Evolutionary conservation across 2,329 filamentous ascomycete species (phyloP), one percentile per base, ranked within the genome.

Genomic region (Periconia digitata): DNA sequence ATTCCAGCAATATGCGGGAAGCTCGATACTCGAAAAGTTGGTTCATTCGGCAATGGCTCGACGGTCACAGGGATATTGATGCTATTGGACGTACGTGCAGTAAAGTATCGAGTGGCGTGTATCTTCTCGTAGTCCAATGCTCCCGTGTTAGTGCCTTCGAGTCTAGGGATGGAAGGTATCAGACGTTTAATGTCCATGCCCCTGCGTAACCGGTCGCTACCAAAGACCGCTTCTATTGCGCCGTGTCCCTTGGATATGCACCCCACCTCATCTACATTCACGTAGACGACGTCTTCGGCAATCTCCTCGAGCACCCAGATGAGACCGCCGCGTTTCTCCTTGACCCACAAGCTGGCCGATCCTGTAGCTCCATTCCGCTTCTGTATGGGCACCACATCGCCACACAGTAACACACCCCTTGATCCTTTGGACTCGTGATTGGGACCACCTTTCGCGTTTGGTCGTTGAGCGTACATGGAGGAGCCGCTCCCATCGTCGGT

Each of bases 291-390:
- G 67, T 99, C 92, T 72, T 99, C 94, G 46, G 92, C 90, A 51
- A 99, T 97, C 72, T 99, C 94, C 70, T 99, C 94, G 2, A 99
- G 75, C 8, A 99, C 94, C 94, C 94, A 99, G 51, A 99, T 97
- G 50, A 99, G 74, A 8, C 92, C 92, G 44, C 90, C 85, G 41
- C 87, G 84, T 72, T 99, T 99, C 72, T 99, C 94, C 75, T 99
- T 99, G 3, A 99, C 94, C 94, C 94, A 99, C 34, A 99, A 76
- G 72, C 92, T 97, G 32, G 94, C 94, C 49, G 94, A 92, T 2
- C 94, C 94, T 4, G 87, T 92, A 10, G 87, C 83, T 3, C 94
- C 94, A 63, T 99, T 96, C 51, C 94, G 85, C 73, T 97, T 99
- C 69, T 92, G 89, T 50, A 99, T 99, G 0, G 94, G 94, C 16